Evolutionary conservation across 306 rosid species (phyloP), one percentile per base, ranked within the genome.

Genomic region (Vachellia collinsii): DNA sequence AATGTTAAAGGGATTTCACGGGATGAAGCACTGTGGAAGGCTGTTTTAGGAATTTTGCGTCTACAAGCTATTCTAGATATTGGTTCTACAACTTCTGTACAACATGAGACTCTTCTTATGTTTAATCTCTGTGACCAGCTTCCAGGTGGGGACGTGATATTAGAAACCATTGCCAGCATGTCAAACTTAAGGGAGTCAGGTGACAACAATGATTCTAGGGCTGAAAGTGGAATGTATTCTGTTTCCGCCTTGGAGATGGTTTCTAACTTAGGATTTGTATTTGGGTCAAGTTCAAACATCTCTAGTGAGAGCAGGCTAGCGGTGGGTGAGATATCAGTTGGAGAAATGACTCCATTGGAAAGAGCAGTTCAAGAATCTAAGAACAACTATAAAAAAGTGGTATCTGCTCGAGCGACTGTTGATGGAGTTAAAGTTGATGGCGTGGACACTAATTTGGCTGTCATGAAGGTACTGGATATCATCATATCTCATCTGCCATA

Each of bases 371-470:
- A 92, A 90, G 94, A 93, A 75, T 87, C 99, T 72, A 90, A 86
- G 83, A 86, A 59, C 83, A 85, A 84, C 80, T 92, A 96, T 61
- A 90, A 93, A 85, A 93, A 89, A 73, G 94, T 96, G 80, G 93
- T 87, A 34, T 86, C 88, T 70, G 99, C 98, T 63, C 97, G 88
- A 86, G 97, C 95, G 4, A 83, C 99, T 17, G 94, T 96, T 67
- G 91, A 96, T 41, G 99, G 94, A 83, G 98, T 92, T 77, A 96
- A 96, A 90, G 99, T 93, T 50, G 98, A 96, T 62, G 99, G 99
- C 53, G 83, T 96, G 51, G 99, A 93, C 84, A 90, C 97, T 58
- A 96, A 96, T 84, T 80, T 96, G 82, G 99, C 94, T 61, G 90
- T 96, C 81, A 90, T 96, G 99, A 96, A 92, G 99, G 99, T 96